Conservation (phyloP, 2,329 filamentous ascomycete species). For the Fusarium hostae region DNA sequence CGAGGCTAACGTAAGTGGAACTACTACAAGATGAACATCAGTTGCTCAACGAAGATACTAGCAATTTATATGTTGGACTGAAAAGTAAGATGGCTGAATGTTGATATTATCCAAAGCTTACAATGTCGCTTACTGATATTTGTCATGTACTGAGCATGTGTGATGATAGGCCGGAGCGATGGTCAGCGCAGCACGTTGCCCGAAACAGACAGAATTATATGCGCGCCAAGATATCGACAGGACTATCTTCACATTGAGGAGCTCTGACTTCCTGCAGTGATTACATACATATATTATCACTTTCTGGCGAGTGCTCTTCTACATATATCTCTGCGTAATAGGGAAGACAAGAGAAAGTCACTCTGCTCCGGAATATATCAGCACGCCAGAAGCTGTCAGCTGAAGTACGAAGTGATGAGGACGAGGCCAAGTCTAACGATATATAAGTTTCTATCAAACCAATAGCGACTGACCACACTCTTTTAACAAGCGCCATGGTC, state of each 20-base stretch:
- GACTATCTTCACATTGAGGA: fast-evolving
- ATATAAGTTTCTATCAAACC: background rate
- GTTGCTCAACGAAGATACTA: no score
- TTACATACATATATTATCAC: background rate
- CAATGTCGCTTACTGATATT: slow-evolving; percentile 1
- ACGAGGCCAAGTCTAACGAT: background rate
- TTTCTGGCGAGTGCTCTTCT: no score
- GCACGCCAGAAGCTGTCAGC: no score
- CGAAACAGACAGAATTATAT: fast-evolving
- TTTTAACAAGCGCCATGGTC: fast-evolving
- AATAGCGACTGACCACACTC: background rate
- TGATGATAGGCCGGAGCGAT: background rate
- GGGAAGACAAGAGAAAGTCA: no score
- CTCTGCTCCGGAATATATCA: background rate
- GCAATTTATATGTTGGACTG: background rate
- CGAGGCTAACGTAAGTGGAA: background rate
- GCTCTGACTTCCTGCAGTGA: fast-evolving
- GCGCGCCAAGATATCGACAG: background rate
- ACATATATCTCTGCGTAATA: no score
- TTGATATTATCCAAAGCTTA: background rate
- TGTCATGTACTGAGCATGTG: background rate
- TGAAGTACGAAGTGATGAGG: fast-evolving
- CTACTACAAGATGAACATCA: no score
- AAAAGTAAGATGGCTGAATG: fast-evolving
- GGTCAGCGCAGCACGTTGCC: background rate